These are phyloP conservation scores for Coleophoma cylindrospora DNA, from an alignment of 2,329 filamentous ascomycete genomes.

Conservation along the genomic window DNA sequence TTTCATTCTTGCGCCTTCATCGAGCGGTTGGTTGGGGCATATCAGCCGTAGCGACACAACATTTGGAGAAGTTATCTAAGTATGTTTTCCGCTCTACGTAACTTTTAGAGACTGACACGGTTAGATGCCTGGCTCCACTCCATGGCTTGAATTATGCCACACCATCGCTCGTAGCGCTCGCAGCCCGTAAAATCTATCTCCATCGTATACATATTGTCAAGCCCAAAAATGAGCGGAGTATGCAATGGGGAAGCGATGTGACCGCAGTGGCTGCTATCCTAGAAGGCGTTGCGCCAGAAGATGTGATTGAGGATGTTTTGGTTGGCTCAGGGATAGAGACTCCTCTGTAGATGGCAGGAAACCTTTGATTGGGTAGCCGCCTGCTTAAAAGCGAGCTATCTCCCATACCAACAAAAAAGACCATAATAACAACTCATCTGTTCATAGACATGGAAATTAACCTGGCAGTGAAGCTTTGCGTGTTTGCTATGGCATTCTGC, in stretches of 20 bases:
- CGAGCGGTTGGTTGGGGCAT: constrained; percentile 77
- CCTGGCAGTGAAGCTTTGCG: too few relatives aligned
- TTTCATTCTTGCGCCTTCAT: constrained; percentile 83
- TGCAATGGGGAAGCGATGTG: constrained; percentile 86
- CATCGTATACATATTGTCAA: constrained; percentile 72
- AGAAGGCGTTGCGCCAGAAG: constrained; percentile 54
- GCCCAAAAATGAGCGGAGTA: constrained; percentile 72
- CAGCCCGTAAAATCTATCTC: constrained; percentile 79
- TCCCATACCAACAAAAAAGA: neutral
- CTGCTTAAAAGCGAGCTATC: too few relatives aligned
- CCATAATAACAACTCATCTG: neutral
- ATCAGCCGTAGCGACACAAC: constrained; percentile 70
- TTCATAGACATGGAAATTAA: too few relatives aligned
- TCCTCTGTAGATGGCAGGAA: constrained; percentile 35
- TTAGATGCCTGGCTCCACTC: constrained; percentile 68
- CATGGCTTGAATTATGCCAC: constrained; percentile 78
- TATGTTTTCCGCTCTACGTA: constrained; percentile 26
- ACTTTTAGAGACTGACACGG: constrained; percentile 20
- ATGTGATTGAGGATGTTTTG: constrained; percentile 61
- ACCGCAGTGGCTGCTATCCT: constrained; percentile 64
- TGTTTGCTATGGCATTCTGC: too few relatives aligned
- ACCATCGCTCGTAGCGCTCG: constrained; percentile 77
- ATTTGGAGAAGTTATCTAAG: constrained; percentile 65
- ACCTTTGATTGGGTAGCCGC: too few relatives aligned
- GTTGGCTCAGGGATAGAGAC: constrained; percentile 43